Evolutionary conservation across 768 basidiomycete species (phyloP).

Genomic region (Boletus vinaceobasis): DNA sequence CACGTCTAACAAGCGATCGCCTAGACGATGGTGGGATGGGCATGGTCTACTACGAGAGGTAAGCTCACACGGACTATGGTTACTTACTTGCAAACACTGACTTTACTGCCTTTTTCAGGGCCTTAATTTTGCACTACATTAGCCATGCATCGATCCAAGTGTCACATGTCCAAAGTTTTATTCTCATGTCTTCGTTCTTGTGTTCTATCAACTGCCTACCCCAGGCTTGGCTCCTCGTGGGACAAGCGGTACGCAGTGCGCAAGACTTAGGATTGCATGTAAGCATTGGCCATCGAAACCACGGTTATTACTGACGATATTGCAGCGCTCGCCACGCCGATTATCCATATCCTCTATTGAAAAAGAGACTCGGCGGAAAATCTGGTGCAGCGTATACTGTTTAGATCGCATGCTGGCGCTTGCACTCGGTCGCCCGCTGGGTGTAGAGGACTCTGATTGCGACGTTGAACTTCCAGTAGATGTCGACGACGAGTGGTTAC

Average conservation of each 20-base stretch:
- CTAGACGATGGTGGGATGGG: slow-evolving; percentile 81
- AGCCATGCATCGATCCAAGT: slow-evolving; percentile 83
- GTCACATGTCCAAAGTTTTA: slow-evolving; percentile 86
- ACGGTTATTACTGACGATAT: slow-evolving; percentile 15
- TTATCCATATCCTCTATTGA: slow-evolving; percentile 68
- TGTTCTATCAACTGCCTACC: slow-evolving; percentile 92
- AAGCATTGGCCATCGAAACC: slow-evolving; percentile 32
- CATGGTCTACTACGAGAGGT: slow-evolving; percentile 89
- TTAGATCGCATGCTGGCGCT: slow-evolving; percentile 91
- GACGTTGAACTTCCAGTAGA: slow-evolving; percentile 84
- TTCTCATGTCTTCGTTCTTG: slow-evolving; percentile 85
- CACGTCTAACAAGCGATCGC: slow-evolving; percentile 57
- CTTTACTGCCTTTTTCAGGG: slow-evolving; percentile 41
- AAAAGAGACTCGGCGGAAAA: slow-evolving; percentile 85
- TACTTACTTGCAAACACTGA: slow-evolving; percentile 1
- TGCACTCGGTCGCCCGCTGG: slow-evolving; percentile 83
- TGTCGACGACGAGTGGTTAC: slow-evolving; percentile 75
- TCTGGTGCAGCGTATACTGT: slow-evolving; percentile 93
- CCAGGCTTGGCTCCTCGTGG: slow-evolving; percentile 90
- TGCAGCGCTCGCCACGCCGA: slow-evolving; percentile 77
- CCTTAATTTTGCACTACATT: slow-evolving; percentile 88
- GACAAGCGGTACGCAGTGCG: slow-evolving; percentile 84
- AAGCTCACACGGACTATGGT: slow-evolving; percentile 21
- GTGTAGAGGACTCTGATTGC: slow-evolving; percentile 85
- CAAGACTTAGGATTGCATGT: slow-evolving; percentile 93